phyloP scores from a whole-genome alignment of 352 stramenopile genomes.

The Pythium aphanidermatum region DNA sequence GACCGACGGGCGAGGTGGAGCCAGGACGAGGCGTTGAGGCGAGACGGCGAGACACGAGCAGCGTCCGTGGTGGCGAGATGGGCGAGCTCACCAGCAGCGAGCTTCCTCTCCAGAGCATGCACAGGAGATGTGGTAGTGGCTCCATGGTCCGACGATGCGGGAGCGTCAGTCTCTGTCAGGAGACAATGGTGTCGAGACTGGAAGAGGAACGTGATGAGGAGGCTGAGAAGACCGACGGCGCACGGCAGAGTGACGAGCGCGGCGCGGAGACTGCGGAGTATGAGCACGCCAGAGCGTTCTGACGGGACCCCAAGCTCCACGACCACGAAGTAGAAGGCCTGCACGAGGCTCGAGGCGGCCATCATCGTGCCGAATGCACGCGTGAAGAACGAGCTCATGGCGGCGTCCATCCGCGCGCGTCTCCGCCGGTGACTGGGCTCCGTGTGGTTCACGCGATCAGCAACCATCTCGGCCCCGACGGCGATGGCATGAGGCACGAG shows the following conservation, averaged over 20 bases:
- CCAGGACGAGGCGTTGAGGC: slow-evolving; percentile 2
- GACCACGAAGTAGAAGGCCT: slow-evolving; percentile 52
- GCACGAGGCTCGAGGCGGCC: slow-evolving; percentile 32
- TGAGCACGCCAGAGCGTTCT: slow-evolving; percentile 1
- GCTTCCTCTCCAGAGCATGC: slow-evolving; percentile 29
- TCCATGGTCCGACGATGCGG: not conserved
- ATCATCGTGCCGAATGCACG: slow-evolving; percentile 39
- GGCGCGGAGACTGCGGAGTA: slow-evolving; percentile 22
- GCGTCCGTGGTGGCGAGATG: not conserved
- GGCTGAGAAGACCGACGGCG: slow-evolving; percentile 22
- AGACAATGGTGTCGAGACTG: slow-evolving; percentile 30
- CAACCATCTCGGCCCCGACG: slow-evolving; percentile 26
- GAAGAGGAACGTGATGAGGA: slow-evolving; percentile 38
- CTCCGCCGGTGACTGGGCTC: not conserved
- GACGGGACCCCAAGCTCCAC: slow-evolving; percentile 22
- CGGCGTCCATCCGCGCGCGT: slow-evolving; percentile 6
- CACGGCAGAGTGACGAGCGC: slow-evolving; percentile 29
- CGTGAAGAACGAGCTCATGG: slow-evolving; percentile 23
- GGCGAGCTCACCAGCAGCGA: slow-evolving; percentile 21
- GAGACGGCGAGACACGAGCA: not conserved
- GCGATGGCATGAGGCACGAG: slow-evolving; percentile 48
- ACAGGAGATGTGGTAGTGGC: not conserved
- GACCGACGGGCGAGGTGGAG: slow-evolving; percentile 9
- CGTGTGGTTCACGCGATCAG: slow-evolving; percentile 8
- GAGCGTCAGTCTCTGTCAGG: not conserved